phyloP scores from a whole-genome alignment of 371 early-diverging fungal species.

The Syncephalastrum monosporum region DNA sequence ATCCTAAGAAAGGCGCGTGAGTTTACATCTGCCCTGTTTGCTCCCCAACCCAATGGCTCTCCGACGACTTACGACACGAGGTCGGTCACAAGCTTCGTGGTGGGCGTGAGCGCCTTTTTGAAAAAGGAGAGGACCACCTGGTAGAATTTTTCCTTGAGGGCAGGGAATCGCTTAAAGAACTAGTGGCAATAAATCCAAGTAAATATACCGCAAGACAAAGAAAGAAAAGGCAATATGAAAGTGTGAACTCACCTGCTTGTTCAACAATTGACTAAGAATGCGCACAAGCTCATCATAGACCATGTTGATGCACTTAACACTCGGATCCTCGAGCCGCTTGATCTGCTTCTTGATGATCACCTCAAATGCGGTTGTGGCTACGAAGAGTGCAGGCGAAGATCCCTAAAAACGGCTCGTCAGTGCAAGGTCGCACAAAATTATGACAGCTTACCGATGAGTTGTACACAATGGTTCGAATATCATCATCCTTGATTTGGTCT shows the following conservation, averaged over 20 bases:
- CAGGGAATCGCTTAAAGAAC: constrained; percentile 94
- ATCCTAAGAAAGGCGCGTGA: constrained; percentile 45
- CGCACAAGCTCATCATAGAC: constrained; percentile 96
- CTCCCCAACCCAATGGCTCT: no score
- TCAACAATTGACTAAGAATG: constrained; percentile 87
- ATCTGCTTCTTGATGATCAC: constrained; percentile 97
- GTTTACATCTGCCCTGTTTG: no score
- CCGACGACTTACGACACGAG: constrained; percentile 68
- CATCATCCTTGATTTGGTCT: constrained; percentile 95
- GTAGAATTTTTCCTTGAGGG: constrained; percentile 88
- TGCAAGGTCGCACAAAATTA: neutral
- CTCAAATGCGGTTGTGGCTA: constrained; percentile 97
- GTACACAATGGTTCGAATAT: constrained; percentile 97
- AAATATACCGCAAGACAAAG: neutral
- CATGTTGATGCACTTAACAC: constrained; percentile 90
- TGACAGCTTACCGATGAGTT: constrained; percentile 83
- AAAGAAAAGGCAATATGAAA: neutral
- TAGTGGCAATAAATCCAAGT: constrained; percentile 8
- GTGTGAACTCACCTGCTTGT: constrained; percentile 68
- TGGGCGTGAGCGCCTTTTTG: constrained; percentile 85
- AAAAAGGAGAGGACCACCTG: constrained; percentile 89
- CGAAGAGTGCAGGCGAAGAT: constrained; percentile 94
- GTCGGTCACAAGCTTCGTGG: constrained; percentile 91
- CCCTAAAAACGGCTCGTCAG: constrained; percentile 46
- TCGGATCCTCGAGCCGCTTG: constrained; percentile 94